These are phyloP conservation scores for Jamesozyma gamospora DNA, from an alignment of 805 yeast genomes.

Conservation along the genomic window DNA sequence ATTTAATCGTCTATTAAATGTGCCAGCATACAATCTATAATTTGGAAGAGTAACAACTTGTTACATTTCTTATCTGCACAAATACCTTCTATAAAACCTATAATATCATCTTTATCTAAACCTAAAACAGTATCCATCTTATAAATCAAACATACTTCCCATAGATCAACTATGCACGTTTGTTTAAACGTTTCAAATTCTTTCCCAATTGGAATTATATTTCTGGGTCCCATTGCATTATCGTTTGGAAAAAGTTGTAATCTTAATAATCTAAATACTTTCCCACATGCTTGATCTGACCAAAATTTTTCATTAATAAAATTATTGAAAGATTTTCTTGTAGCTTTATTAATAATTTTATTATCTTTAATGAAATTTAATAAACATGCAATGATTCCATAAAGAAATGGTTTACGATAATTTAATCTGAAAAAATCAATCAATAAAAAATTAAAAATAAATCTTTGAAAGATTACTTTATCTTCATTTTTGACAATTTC, in stretches of 20 bases:
- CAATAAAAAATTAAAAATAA: conserved; percentile 13
- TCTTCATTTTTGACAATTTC: neutral
- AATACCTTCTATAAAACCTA: conserved; percentile 23
- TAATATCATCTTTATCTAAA: conserved; percentile 17
- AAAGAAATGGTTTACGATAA: conserved; percentile 27
- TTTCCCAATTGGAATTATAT: conserved; percentile 33
- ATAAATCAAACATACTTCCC: conserved; percentile 13
- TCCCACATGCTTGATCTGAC: neutral
- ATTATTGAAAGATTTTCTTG: no score
- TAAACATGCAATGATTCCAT: conserved; percentile 16
- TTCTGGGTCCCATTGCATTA: conserved; percentile 40
- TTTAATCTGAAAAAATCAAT: conserved; percentile 12
- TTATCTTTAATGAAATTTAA: conserved; percentile 4
- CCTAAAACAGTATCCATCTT: conserved; percentile 12
- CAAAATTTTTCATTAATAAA: no score
- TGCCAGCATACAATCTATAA: conserved; percentile 35
- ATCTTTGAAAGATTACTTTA: conserved; percentile 5
- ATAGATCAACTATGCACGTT: conserved; percentile 21
- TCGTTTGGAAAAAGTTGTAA: conserved; percentile 33
- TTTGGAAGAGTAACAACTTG: conserved; percentile 33
- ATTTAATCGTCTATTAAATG: conserved; percentile 8
- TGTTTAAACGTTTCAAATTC: conserved; percentile 30
- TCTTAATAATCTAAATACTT: neutral
- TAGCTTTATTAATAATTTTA: no score
- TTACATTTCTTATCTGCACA: conserved; percentile 34